Evolutionary conservation across 164 flowering plant species (phyloP).

Genomic region (Nymphaea colorata): DNA sequence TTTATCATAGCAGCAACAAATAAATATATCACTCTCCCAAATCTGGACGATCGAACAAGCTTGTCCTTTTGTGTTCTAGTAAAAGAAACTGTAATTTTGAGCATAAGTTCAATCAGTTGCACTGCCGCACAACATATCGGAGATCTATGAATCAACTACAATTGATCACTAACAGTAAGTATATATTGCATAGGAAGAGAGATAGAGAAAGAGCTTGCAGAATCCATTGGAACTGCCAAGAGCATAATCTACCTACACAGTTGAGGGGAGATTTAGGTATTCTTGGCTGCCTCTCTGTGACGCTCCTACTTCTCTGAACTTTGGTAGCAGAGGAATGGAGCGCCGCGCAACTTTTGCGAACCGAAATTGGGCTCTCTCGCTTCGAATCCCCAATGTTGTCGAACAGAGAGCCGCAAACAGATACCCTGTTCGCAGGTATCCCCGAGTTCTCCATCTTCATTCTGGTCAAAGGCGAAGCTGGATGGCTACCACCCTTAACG

Average conservation of each 20-base stretch:
- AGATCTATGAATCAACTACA: too few relatives aligned
- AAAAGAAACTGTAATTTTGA: too few relatives aligned
- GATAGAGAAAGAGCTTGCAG: too few relatives aligned
- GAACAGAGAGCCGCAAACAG: conserved; percentile 38
- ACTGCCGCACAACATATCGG: too few relatives aligned
- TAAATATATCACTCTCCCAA: too few relatives aligned
- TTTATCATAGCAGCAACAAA: too few relatives aligned
- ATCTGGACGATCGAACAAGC: too few relatives aligned
- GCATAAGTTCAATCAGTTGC: too few relatives aligned
- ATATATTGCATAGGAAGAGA: too few relatives aligned
- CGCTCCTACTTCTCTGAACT: conserved; percentile 77
- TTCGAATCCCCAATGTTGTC: conserved; percentile 41
- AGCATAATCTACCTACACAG: conserved; percentile 77
- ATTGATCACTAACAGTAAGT: too few relatives aligned
- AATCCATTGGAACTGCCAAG: too few relatives aligned
- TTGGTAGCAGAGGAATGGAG: conserved; percentile 31
- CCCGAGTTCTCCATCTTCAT: conserved; percentile 37
- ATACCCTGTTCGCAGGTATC: conserved; percentile 25
- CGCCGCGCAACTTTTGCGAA: conserved; percentile 54
- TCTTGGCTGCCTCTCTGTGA: conserved; percentile 36
- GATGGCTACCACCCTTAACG: conserved; percentile 16
- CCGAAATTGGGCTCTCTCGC: conserved; percentile 41
- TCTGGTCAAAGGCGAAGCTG: conserved; percentile 21
- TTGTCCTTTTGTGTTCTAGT: too few relatives aligned
- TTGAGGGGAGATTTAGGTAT: conserved; percentile 46